A percentile compares a stretch with the other conserved stretches of the same genome.
These are phyloP conservation scores for Elaeis oleifera DNA, from an alignment of 202 grass and related monocot genomes.

Conservation along the genomic window DNA sequence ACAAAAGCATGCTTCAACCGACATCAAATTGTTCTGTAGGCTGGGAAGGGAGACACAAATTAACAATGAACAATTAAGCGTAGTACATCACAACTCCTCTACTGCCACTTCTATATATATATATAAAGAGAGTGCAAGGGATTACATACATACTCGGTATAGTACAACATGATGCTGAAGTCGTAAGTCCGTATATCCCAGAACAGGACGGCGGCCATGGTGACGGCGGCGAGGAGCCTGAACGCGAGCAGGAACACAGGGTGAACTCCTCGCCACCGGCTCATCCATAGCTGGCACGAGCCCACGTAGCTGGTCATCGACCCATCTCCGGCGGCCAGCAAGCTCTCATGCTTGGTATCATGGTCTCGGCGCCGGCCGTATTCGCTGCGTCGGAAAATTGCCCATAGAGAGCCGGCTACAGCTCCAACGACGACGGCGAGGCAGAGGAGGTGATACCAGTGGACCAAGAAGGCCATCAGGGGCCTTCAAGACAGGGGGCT, in stretches of 20 bases:
- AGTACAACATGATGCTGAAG: background rate
- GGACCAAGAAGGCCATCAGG: slow-evolving; percentile 5
- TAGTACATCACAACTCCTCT: too few species aligned
- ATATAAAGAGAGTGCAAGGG: background rate
- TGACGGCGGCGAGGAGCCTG: background rate
- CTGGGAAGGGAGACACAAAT: too few species aligned
- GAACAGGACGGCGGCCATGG: slow-evolving; percentile 8
- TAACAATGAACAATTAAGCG: too few species aligned
- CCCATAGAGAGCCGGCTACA: background rate
- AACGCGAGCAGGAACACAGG: slow-evolving; percentile 7
- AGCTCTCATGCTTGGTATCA: background rate
- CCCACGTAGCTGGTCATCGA: background rate
- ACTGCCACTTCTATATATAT: too few species aligned
- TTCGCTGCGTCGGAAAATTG: background rate
- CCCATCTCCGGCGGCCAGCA: background rate
- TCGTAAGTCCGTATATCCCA: slow-evolving; percentile 8
- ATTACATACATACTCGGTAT: slow-evolving; percentile 6
- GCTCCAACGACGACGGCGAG: background rate
- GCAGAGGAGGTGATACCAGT: slow-evolving; percentile 20
- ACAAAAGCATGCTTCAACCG: too few species aligned
- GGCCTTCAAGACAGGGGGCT: too few species aligned
- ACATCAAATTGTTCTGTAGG: too few species aligned
- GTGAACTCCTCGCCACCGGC: slow-evolving; percentile 13
- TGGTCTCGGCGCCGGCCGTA: background rate
- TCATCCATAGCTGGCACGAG: slow-evolving; percentile 9